Evolutionary conservation across 2,329 filamentous ascomycete species (phyloP).

Genomic region (Pezicula radicicola): DNA sequence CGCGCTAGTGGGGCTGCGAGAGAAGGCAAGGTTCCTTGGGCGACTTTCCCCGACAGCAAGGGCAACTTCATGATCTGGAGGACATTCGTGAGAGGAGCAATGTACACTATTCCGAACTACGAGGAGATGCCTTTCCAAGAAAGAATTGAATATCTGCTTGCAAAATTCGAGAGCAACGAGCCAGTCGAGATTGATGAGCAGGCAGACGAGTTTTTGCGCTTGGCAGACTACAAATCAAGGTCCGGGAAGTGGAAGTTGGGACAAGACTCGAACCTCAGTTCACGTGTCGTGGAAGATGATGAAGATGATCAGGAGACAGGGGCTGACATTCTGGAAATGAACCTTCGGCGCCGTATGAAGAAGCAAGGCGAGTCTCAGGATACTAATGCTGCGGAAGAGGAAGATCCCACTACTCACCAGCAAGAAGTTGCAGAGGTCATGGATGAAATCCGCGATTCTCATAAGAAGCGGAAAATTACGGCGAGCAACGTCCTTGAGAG

Average conservation of each 20-base stretch:
- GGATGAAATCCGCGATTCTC: not conserved
- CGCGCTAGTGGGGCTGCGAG: slow-evolving; percentile 34
- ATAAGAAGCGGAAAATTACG: not conserved
- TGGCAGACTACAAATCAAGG: not conserved
- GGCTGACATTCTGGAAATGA: slow-evolving; percentile 1
- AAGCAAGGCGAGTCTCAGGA: slow-evolving; percentile 9
- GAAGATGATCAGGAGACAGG: not conserved
- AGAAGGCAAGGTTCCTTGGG: slow-evolving; percentile 50
- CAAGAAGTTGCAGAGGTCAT: not conserved
- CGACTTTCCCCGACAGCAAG: slow-evolving; percentile 36
- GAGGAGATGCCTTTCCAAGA: not conserved
- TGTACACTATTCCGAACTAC: not conserved
- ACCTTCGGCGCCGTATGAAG: slow-evolving; percentile 12
- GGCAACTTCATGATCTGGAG: slow-evolving; percentile 32
- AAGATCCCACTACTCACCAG: not conserved
- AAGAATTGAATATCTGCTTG: not conserved
- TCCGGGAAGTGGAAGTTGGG: not conserved
- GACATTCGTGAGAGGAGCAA: not conserved
- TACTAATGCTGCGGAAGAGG: not conserved
- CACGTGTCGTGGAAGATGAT: not conserved
- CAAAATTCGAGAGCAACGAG: not conserved
- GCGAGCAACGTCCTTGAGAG: not conserved
- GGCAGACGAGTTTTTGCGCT: not conserved
- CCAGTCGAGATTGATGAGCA: not conserved
- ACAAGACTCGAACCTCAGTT: slow-evolving; percentile 14